Conservation (phyloP, 2,329 filamentous ascomycete genomes). For the Fusarium coicis region DNA sequence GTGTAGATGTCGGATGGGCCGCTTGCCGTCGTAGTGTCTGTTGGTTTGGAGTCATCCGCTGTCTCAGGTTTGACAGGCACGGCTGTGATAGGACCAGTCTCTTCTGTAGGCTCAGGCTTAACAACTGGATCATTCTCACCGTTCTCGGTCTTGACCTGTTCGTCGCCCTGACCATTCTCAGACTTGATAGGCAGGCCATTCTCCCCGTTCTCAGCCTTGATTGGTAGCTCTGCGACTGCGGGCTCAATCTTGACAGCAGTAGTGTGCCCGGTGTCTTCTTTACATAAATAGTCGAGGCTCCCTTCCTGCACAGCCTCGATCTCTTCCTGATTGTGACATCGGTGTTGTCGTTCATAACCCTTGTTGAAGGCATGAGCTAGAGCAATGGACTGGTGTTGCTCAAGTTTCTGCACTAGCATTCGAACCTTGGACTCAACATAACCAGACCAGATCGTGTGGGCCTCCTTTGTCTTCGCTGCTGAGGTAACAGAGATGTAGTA, state of each 20-base stretch:
- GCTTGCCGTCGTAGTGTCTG: slow-evolving; percentile 12
- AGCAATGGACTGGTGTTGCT: slow-evolving; percentile 81
- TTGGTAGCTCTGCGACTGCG: slow-evolving; percentile 47
- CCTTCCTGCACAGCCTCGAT: slow-evolving; percentile 66
- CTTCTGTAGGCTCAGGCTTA: slow-evolving; percentile 42
- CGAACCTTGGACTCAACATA: slow-evolving; percentile 94
- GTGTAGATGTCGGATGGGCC: slow-evolving; percentile 73
- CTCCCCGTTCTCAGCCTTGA: slow-evolving; percentile 57
- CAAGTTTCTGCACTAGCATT: slow-evolving; percentile 83
- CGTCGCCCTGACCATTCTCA: slow-evolving; percentile 47
- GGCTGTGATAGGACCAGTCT: slow-evolving; percentile 41
- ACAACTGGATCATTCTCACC: slow-evolving; percentile 43
- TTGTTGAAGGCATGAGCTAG: slow-evolving; percentile 94
- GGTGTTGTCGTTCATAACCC: slow-evolving; percentile 85
- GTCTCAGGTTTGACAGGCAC: slow-evolving; percentile 23
- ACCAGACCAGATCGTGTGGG: slow-evolving; percentile 88
- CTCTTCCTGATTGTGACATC: slow-evolving; percentile 66
- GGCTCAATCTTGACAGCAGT: slow-evolving; percentile 20
- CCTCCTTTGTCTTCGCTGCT: slow-evolving; percentile 83
- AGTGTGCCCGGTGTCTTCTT: slow-evolving; percentile 54
- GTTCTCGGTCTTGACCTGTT: slow-evolving; percentile 50
- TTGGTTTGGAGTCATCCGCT: slow-evolving; percentile 8
- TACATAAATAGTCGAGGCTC: slow-evolving; percentile 58
- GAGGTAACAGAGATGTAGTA: slow-evolving; percentile 93
- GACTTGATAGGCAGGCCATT: slow-evolving; percentile 53